phyloP scores from a whole-genome alignment of 305 asterid species.

The Solanum aculeatissimum region DNA sequence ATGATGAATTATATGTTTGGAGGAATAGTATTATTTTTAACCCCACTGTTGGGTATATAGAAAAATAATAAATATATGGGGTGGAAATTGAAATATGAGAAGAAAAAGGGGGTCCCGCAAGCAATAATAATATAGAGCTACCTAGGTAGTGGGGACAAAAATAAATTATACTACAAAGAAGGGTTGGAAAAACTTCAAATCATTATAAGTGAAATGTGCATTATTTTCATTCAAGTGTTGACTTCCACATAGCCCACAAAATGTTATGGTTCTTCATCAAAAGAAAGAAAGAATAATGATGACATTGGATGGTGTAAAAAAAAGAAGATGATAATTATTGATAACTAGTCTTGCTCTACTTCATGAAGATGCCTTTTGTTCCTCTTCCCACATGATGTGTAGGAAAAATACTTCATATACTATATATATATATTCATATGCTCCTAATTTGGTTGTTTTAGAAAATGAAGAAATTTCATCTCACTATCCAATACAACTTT shows the following conservation, averaged over 20 bases:
- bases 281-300: not conserved
- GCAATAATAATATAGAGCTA: not conserved
- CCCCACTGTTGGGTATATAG: not conserved
- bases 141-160: not conserved
- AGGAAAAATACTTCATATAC: not conserved
- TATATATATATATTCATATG: not conserved
- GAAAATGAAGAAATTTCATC: not conserved
- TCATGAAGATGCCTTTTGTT: constrained; percentile 10
- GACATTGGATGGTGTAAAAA: constrained; percentile 3
- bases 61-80: not conserved
- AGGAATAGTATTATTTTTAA: not conserved
- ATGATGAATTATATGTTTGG: not conserved
- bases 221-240: constrained; percentile 8
- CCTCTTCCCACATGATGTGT: constrained; percentile 9
- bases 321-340: not conserved
- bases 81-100: not conserved
- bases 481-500: not conserved
- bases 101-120: not conserved
- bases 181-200: constrained; percentile 1
- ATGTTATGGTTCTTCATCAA: not conserved
- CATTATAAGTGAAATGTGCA: not conserved
- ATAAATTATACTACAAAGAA: not conserved
- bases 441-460: not conserved
- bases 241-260: constrained; percentile 5
- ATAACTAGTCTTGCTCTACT: not conserved